phyloP scores from a whole-genome alignment of 2,329 filamentous ascomycete species.

The Penicillium brevicompactum region DNA sequence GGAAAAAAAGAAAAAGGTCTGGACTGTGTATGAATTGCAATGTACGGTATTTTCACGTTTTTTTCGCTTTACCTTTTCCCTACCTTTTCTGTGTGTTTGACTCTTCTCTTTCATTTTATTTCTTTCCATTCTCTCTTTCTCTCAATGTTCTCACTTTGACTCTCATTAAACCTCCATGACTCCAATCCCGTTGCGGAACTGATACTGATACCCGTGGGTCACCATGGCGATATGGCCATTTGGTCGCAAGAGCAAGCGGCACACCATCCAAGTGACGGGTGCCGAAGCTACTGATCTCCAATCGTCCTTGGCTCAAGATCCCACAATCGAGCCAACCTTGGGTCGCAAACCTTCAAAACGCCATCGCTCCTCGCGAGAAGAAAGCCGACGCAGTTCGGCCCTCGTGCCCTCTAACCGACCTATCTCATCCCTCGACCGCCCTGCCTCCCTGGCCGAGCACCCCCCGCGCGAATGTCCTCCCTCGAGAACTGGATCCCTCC shows the following conservation, averaged over 20 bases:
- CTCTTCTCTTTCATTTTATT: conserved; percentile 18
- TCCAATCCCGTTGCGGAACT: conserved; percentile 23
- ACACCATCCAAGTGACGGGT: conserved; percentile 58
- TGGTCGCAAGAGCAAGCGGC: conserved; percentile 70
- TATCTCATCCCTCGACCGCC: conserved; percentile 23
- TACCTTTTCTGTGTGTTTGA: conserved; percentile 5
- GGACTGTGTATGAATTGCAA: background rate
- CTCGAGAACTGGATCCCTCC: conserved; percentile 52
- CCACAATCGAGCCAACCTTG: conserved; percentile 28
- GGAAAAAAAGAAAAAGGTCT: background rate
- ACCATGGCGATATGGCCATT: conserved; percentile 84
- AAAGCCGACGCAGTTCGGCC: conserved; percentile 17
- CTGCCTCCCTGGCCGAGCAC: conserved; percentile 24
- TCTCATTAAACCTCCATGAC: conserved; percentile 27
- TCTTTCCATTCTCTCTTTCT: conserved; percentile 11
- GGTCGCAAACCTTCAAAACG: conserved; percentile 38
- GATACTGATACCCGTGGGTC: conserved; percentile 24
- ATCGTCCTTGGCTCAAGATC: conserved; percentile 35
- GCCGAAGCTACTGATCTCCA: conserved; percentile 48
- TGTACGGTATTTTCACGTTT: background rate
- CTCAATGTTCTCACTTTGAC: conserved; percentile 11
- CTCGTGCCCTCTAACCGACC: conserved; percentile 16
- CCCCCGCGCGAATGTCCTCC: conserved; percentile 36
- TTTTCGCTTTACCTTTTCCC: background rate
- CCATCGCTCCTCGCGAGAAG: conserved; percentile 32